Evolutionary conservation across 2,329 filamentous ascomycete species (phyloP).

Genomic region (Diplodia seriata): DNA sequence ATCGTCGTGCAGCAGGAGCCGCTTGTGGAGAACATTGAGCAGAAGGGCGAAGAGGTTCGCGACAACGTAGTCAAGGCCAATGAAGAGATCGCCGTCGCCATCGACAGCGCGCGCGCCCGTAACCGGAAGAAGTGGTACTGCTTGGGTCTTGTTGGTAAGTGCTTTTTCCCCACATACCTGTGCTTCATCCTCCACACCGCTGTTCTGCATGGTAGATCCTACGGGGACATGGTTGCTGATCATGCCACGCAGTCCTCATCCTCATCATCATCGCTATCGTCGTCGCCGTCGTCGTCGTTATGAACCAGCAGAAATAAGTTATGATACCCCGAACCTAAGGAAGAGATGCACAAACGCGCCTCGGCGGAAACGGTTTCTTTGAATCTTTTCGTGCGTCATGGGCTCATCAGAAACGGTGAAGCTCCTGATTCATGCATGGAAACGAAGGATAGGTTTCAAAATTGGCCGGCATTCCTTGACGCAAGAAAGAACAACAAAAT

Average conservation of each 20-base stretch:
- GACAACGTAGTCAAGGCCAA: slow-evolving; percentile 87
- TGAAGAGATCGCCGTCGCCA: slow-evolving; percentile 79
- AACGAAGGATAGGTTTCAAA: slow-evolving; percentile 12
- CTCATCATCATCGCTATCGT: slow-evolving; percentile 49
- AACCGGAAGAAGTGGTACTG: slow-evolving; percentile 97
- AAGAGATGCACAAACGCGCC: background rate
- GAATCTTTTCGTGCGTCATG: slow-evolving; percentile 3
- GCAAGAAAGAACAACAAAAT: slow-evolving; percentile 1
- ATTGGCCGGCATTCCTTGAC: slow-evolving; percentile 18
- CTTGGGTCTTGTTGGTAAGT: slow-evolving; percentile 68
- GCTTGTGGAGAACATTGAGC: slow-evolving; percentile 79
- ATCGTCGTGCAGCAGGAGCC: slow-evolving; percentile 87
- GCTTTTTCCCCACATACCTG: background rate
- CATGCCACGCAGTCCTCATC: slow-evolving; percentile 40
- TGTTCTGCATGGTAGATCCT: slow-evolving; percentile 14
- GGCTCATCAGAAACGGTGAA: slow-evolving; percentile 30
- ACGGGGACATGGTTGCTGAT: slow-evolving; percentile 28
- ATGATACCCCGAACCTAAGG: slow-evolving; percentile 26
- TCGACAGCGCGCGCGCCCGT: slow-evolving; percentile 72
- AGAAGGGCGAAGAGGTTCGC: slow-evolving; percentile 83
- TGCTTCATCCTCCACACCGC: slow-evolving; percentile 4
- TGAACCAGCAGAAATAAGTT: slow-evolving; percentile 38
- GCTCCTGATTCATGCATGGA: slow-evolving; percentile 24
- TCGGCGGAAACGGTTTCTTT: slow-evolving; percentile 2
- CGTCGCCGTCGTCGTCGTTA: slow-evolving; percentile 45